Conservation (phyloP, 2,329 filamentous ascomycete species). For the Catunica adiposa region DNA sequence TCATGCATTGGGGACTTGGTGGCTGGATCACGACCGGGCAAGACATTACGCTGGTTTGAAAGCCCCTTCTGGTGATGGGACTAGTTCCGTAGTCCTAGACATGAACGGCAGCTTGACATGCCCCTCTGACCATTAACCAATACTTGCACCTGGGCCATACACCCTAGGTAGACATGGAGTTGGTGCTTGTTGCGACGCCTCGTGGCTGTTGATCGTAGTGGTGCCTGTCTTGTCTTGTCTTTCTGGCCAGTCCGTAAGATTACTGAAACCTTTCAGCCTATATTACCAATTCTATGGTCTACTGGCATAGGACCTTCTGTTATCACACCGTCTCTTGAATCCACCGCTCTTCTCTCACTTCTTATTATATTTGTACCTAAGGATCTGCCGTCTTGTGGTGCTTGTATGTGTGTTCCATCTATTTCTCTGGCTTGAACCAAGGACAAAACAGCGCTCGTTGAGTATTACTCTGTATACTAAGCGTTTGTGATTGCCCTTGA, state of each 20-base stretch:
- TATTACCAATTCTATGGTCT: neutral
- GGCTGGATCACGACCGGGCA: neutral
- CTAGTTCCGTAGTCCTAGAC: neutral
- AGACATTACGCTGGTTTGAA: neutral
- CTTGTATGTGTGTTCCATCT: neutral
- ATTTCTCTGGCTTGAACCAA: too few species aligned
- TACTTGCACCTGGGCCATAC: neutral
- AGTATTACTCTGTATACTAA: too few species aligned
- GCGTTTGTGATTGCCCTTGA: neutral
- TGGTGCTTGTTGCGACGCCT: neutral
- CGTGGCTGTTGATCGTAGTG: slow-evolving; percentile 1
- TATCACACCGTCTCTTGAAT: neutral
- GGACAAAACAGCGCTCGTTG: too few species aligned
- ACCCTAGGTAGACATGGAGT: neutral
- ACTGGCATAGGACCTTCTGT: neutral
- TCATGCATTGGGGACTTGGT: neutral
- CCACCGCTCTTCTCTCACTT: neutral
- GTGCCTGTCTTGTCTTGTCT: neutral
- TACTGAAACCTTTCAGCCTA: neutral
- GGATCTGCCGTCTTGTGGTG: neutral
- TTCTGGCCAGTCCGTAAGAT: neutral
- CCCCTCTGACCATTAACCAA: neutral
- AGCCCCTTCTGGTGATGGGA: neutral
- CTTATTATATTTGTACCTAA: neutral
- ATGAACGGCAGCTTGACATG: neutral